phyloP scores from a whole-genome alignment of 129 eudicot species.

The Logfia minima region DNA sequence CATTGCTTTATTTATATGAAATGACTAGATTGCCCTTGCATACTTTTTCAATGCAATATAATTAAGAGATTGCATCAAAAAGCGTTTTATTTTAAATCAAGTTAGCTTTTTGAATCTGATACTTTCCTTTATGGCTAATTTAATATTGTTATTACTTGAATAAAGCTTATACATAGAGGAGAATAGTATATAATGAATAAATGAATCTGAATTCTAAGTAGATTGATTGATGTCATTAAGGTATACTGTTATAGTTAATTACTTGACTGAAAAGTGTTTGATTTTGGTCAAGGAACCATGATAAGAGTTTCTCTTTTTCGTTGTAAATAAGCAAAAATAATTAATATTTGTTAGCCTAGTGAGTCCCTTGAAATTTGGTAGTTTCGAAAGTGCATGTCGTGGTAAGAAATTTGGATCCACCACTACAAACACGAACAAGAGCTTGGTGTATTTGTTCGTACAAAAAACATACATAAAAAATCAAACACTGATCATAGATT shows the following conservation, averaged over 20 bases:
- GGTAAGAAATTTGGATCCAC: not conserved
- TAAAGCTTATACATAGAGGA: not conserved
- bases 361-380: too few relatives aligned
- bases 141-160: conserved; percentile 2
- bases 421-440: not conserved
- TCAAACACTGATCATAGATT: not conserved
- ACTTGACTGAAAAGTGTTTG: not conserved
- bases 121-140: conserved; percentile 1
- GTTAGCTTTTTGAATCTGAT: conserved; percentile 31
- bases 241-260: not conserved
- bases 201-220: not conserved
- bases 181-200: not conserved
- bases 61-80: conserved; percentile 25
- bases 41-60: conserved; percentile 15
- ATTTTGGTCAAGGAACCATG: not conserved
- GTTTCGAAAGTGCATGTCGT: not conserved
- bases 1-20: conserved; percentile 5
- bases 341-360: not conserved
- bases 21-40: conserved; percentile 15
- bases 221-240: not conserved
- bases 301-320: not conserved
- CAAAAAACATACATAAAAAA: too few relatives aligned
- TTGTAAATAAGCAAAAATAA: too few relatives aligned
- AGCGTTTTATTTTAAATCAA: not conserved
- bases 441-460: not conserved